Percentiles rank a stretch among this genome's conserved stretches.
These are phyloP conservation scores for Jatropha curcas DNA, from an alignment of 345 rosid species.

Conservation along the genomic window DNA sequence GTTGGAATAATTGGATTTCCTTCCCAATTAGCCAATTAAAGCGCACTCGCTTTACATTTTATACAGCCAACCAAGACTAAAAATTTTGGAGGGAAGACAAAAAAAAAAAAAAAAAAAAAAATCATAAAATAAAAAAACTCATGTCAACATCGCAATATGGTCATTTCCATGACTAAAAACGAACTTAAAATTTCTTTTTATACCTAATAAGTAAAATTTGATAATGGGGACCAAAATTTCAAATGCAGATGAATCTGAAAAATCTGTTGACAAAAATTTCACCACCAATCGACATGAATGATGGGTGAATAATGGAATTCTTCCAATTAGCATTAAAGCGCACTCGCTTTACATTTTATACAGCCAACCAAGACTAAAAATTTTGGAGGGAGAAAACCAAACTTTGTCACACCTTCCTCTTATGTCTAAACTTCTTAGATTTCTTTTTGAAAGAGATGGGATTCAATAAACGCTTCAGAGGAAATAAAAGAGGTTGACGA, in stretches of 20 bases:
- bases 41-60: constrained; percentile 14
- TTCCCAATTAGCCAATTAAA: neutral
- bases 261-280: neutral
- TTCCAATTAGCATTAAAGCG: neutral
- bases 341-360: constrained; percentile 10
- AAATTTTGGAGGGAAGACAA: constrained; percentile 8
- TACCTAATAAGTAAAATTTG: neutral
- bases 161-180: neutral
- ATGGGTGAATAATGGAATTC: neutral
- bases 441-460: constrained; percentile 46
- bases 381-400: constrained; percentile 6
- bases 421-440: constrained; percentile 24
- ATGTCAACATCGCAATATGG: neutral
- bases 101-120: too few species aligned
- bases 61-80: neutral
- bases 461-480: constrained; percentile 45
- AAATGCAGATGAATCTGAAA: neutral
- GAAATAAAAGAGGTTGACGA: constrained; percentile 27
- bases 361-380: neutral
- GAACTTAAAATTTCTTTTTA: neutral
- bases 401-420: neutral
- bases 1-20: neutral
- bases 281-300: constrained; percentile 1
- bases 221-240: neutral
- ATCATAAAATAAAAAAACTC: too few species aligned